Evolutionary conservation across 2,329 filamentous ascomycete genomes (phyloP).

Genomic region (Trichoderma arundinaceum): DNA sequence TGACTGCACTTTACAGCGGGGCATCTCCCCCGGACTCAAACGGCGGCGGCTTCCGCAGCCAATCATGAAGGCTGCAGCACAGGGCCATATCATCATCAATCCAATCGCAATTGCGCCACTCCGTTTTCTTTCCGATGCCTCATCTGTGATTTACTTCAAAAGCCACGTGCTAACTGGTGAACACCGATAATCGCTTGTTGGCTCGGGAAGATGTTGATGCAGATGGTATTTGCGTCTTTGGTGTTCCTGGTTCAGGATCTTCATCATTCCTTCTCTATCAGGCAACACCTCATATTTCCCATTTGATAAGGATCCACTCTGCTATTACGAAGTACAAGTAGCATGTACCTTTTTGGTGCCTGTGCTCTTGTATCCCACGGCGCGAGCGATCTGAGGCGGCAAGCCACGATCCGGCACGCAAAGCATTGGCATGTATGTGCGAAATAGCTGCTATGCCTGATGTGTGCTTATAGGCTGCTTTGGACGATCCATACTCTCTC

Average conservation of each 20-base stretch:
- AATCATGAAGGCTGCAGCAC: slow-evolving; percentile 16
- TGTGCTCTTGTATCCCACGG: too few species aligned
- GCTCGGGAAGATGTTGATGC: not conserved
- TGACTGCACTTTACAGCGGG: slow-evolving; percentile 29
- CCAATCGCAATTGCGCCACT: slow-evolving; percentile 18
- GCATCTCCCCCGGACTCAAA: slow-evolving; percentile 17
- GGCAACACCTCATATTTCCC: not conserved
- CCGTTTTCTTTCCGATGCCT: slow-evolving; percentile 4
- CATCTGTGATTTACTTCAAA: not conserved
- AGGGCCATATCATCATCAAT: not conserved
- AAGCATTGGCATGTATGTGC: not conserved
- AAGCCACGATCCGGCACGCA: not conserved
- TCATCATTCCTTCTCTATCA: not conserved
- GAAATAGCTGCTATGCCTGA: not conserved
- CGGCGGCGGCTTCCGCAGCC: slow-evolving; percentile 25
- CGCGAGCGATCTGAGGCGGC: not conserved
- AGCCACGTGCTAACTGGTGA: too few species aligned
- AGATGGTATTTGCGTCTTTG: not conserved
- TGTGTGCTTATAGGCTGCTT: not conserved
- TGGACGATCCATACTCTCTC: not conserved
- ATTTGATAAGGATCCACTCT: not conserved
- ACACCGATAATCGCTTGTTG: not conserved
- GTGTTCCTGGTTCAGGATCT: too few species aligned
- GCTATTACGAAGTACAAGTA: too few species aligned
- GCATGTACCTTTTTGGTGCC: too few species aligned